Percentiles rank a stretch among this genome's conserved stretches.
These are phyloP conservation scores for Mycena latifolia DNA, from an alignment of 768 basidiomycete species.

Conservation along the genomic window DNA sequence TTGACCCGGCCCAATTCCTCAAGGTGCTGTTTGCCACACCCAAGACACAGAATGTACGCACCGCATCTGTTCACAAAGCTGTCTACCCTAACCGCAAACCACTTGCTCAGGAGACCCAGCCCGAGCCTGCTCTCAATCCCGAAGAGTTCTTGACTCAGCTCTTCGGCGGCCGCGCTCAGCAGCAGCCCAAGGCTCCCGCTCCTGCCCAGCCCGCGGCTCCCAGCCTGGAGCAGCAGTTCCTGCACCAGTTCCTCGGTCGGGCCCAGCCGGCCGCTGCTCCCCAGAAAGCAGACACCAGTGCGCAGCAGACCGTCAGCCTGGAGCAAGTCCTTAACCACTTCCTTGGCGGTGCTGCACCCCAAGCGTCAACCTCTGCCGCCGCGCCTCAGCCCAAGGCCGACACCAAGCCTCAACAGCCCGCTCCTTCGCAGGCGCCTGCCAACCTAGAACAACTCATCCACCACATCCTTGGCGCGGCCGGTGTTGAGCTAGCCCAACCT, in stretches of 20 bases:
- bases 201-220: background rate
- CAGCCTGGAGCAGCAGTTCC: conserved; percentile 7
- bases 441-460: background rate
- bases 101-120: conserved; percentile 1
- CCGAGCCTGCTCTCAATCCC: background rate
- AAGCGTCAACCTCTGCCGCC: background rate
- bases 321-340: conserved; percentile 15
- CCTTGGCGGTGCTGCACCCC: background rate
- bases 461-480: background rate
- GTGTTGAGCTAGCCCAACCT: background rate
- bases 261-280: conserved; percentile 2
- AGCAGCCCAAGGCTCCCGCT: conserved; percentile 4
- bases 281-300: background rate
- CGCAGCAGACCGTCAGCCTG: background rate
- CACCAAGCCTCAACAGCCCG: background rate
- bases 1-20: background rate
- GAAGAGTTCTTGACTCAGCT: conserved; percentile 15
- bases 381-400: conserved; percentile 3
- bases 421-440: background rate
- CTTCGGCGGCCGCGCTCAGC: conserved; percentile 14
- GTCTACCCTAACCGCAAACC: background rate
- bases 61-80: background rate
- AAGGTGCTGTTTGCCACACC: background rate
- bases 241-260: conserved; percentile 12
- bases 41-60: conserved; percentile 21